Evolutionary conservation across 1,284 basidiomycete species (phyloP), one percentile per base, ranked within the genome.

Genomic region (Leccinum ponderosum): DNA sequence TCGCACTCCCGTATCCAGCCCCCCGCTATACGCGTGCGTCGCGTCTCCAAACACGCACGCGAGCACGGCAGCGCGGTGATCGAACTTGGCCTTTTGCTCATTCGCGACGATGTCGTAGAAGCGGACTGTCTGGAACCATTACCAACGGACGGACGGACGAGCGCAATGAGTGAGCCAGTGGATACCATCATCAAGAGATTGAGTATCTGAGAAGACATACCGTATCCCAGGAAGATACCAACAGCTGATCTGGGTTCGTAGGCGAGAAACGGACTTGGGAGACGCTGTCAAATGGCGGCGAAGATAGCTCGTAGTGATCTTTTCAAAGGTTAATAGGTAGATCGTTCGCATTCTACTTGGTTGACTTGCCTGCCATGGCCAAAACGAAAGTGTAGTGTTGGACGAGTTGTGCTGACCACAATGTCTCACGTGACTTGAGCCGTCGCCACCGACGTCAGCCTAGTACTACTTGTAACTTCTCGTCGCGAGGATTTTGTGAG

Each of bases 181-280:
- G 11, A 17, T 11, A 9, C n/a, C 1, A 42, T 42, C 9, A n/a
- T 37, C 7, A n/a, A 7, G 14, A 15, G 39, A 17, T 4, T 20
- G 39, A 44, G 39, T 44, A 11, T 17, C 9, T 17, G n/a, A 44
- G 17, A 20, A 22, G 4, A 80, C 89, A 64, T 71, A 95, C 94
- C 54, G 91, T 87, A 76, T 97, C 95, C 95, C 95, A 97, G 61
- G 91, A 90, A 9, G 91, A 87, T 17, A 90, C 89, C 3, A 96
- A 77, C 1, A 97, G 78, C 25, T 90, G 86, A 62, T 90, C 82
- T 4, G 92, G 87, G 69, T 90, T 82, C 15, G 81, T 84, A 0
- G 93, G 90, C n/a, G 94, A 93, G 76, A 91, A 97, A 42, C 83
- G 81, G 22, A 97, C 78, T 54, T 87, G 81, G 3, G 93, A 91